phyloP scores from a whole-genome alignment of 2,329 filamentous ascomycete genomes.

The Chaetomiaceae sp. region DNA sequence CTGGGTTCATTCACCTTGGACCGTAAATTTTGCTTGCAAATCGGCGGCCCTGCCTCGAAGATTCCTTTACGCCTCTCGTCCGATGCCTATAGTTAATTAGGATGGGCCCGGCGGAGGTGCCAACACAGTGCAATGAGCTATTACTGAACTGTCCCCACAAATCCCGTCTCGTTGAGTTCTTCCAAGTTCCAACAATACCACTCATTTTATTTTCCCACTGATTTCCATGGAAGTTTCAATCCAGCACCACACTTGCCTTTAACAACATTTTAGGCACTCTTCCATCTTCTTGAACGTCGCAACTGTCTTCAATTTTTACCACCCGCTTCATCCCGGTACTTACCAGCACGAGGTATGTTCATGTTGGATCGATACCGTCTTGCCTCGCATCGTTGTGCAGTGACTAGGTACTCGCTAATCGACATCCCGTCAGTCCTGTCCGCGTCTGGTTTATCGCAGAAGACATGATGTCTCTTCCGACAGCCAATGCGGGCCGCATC shows the following conservation, averaged over 20 bases:
- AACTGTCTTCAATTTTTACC: neutral
- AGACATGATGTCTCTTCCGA: neutral
- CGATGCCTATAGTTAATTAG: no score
- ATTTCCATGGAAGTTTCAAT: neutral
- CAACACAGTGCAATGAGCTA: no score
- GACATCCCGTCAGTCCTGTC: neutral
- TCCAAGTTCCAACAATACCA: neutral
- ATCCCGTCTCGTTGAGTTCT: neutral
- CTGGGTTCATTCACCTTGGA: no score
- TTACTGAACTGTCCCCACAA: neutral
- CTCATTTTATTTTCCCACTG: neutral
- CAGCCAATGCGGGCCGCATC: slow-evolving; percentile 10
- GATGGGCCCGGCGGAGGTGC: no score
- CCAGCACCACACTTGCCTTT: neutral
- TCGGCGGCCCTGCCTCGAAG: neutral
- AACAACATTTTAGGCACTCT: neutral
- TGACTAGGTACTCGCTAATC: neutral
- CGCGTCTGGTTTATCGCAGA: slow-evolving; percentile 1
- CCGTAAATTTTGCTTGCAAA: neutral
- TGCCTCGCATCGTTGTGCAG: neutral
- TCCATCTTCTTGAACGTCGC: neutral
- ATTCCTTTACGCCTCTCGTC: neutral
- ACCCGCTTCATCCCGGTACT: neutral
- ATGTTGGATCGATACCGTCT: neutral
- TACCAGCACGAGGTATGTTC: neutral